phyloP scores from a whole-genome alignment of 129 eudicot genomes.

The Lonicera japonica region DNA sequence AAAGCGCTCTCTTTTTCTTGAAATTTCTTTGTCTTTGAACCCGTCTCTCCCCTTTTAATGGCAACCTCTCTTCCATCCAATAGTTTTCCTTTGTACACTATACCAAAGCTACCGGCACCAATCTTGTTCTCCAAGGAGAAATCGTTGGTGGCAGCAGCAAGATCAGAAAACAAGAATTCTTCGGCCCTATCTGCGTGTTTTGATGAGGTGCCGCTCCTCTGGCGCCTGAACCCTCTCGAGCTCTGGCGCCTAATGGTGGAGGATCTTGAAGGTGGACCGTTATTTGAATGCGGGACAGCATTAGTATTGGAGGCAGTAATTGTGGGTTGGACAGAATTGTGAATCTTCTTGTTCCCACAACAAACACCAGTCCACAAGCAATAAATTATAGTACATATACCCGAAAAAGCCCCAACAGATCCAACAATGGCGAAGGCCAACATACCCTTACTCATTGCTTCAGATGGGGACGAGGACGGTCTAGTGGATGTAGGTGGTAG shows the following conservation, averaged over 20 bases:
- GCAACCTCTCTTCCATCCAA: constrained; percentile 93
- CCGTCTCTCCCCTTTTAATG: constrained; percentile 77
- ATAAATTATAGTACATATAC: constrained; percentile 58
- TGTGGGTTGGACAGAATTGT: constrained; percentile 88
- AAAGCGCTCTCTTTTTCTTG: constrained; percentile 94
- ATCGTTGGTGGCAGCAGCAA: constrained; percentile 59
- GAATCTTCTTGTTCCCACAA: constrained; percentile 80
- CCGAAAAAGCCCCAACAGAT: constrained; percentile 66
- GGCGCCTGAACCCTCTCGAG: constrained; percentile 55
- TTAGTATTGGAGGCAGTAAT: constrained; percentile 41
- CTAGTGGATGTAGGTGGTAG: constrained; percentile 20
- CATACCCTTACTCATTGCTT: constrained; percentile 50
- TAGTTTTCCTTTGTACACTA: constrained; percentile 84
- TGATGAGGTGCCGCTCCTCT: constrained; percentile 79
- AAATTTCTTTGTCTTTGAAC: constrained; percentile 54
- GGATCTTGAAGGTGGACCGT: constrained; percentile 67
- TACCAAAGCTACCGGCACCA: constrained; percentile 93
- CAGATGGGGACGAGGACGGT: constrained; percentile 32
- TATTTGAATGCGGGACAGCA: constrained; percentile 36
- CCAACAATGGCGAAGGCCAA: constrained; percentile 85
- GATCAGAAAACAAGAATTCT: constrained; percentile 69
- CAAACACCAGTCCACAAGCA: constrained; percentile 78
- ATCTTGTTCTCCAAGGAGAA: constrained; percentile 74
- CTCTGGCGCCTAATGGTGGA: constrained; percentile 74
- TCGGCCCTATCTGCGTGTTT: constrained; percentile 79